A percentile compares a stretch with the other conserved stretches of the same genome.
phyloP scores from a whole-genome alignment of 2,329 filamentous ascomycete species.

The Penicillium occitanis region DNA sequence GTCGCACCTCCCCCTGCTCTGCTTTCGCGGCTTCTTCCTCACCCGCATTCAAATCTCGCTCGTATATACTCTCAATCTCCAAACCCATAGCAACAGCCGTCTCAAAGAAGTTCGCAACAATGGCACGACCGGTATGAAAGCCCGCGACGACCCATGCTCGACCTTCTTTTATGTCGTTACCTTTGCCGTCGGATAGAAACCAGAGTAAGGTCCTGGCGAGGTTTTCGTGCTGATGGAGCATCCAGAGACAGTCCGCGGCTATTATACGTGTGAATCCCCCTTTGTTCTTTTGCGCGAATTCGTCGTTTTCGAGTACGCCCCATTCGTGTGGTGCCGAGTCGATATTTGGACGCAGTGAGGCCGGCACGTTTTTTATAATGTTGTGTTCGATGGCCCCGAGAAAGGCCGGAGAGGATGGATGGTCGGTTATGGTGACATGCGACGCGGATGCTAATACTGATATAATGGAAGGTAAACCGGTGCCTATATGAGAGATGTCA shows the following conservation, averaged over 20 bases:
- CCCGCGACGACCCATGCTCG: slow-evolving; percentile 55
- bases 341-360: slow-evolving; percentile 24
- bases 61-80: slow-evolving; percentile 54
- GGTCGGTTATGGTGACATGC: slow-evolving; percentile 53
- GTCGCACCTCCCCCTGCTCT: slow-evolving; percentile 46
- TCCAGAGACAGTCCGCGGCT: slow-evolving; percentile 63
- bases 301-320: slow-evolving; percentile 45
- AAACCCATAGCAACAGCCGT: slow-evolving; percentile 45
- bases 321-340: slow-evolving; percentile 55
- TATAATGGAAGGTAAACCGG: slow-evolving; percentile 44
- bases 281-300: slow-evolving; percentile 41
- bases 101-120: slow-evolving; percentile 58
- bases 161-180: slow-evolving; percentile 23
- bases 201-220: slow-evolving; percentile 56
- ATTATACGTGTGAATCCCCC: slow-evolving; percentile 55
- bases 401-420: slow-evolving; percentile 45
- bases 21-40: slow-evolving; percentile 28
- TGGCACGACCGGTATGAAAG: slow-evolving; percentile 60
- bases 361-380: slow-evolving; percentile 47
- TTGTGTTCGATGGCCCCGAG: slow-evolving; percentile 47
- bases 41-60: slow-evolving; percentile 52
- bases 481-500: slow-evolving; percentile 29
- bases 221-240: slow-evolving; percentile 57
- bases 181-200: slow-evolving; percentile 47
- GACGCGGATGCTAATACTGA: slow-evolving; percentile 38